These are phyloP conservation scores for Acanthamoeba lenticulata DNA, from an alignment of 208 protist species.

Conservation along the genomic window DNA sequence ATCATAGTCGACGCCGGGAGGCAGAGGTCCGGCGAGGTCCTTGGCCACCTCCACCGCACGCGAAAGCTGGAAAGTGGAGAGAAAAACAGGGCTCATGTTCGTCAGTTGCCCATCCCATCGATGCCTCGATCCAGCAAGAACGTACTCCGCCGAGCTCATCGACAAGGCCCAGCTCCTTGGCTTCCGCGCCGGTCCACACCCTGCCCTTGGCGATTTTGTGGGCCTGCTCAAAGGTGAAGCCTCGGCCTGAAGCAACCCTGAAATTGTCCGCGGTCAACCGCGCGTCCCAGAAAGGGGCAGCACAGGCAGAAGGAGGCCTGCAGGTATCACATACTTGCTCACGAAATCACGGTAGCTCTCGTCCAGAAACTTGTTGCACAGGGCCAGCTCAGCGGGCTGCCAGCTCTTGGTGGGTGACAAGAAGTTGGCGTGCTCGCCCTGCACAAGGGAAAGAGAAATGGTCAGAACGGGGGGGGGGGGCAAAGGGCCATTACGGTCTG, in stretches of 20 bases:
- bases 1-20: background rate
- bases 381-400: background rate
- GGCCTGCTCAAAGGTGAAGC: slow-evolving; percentile 32
- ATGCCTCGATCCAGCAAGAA: background rate
- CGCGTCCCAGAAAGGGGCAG: too few species aligned
- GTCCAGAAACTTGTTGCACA: background rate
- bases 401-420: background rate
- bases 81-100: background rate
- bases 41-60: slow-evolving; percentile 11
- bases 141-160: slow-evolving; percentile 64
- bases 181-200: slow-evolving; percentile 28
- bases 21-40: slow-evolving; percentile 18
- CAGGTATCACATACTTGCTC: background rate
- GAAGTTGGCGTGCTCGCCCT: slow-evolving; percentile 12
- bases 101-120: background rate
- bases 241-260: slow-evolving; percentile 24
- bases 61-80: background rate
- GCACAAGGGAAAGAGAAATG: background rate
- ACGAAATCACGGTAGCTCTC: background rate
- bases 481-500: background rate
- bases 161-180: slow-evolving; percentile 19
- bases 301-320: background rate
- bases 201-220: slow-evolving; percentile 55
- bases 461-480: background rate
- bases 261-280: too few species aligned